Percentiles rank a stretch among this genome's conserved stretches.
Conservation (phyloP, 2,329 filamentous ascomycete species). For the Colletotrichum godetiae region DNA sequence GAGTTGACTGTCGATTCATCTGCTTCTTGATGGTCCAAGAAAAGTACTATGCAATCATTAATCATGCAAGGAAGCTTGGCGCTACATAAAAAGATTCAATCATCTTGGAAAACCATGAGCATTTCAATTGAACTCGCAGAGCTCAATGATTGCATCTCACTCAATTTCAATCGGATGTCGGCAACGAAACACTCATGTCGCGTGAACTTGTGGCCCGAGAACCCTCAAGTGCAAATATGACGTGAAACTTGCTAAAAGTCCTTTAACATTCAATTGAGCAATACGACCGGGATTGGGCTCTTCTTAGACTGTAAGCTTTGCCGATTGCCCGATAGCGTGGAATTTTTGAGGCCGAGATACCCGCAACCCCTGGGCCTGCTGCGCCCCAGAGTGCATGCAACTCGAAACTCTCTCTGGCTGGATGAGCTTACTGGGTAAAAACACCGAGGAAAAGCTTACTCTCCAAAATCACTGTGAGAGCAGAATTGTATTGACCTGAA, state of each 20-base stretch:
- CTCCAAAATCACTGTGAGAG: not conserved
- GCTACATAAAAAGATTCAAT: no score
- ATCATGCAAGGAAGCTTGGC: no score
- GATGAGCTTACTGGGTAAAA: not conserved
- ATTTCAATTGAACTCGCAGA: constrained; percentile 38
- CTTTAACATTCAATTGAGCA: not conserved
- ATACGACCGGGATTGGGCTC: not conserved
- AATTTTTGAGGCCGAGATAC: not conserved
- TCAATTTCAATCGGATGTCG: not conserved
- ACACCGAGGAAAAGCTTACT: not conserved
- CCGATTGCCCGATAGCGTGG: not conserved
- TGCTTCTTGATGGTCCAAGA: no score
- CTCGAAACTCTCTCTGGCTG: not conserved
- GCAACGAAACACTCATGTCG: not conserved
- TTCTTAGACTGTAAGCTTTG: not conserved
- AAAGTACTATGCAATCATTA: no score
- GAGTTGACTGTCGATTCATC: no score
- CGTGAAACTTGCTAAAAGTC: not conserved
- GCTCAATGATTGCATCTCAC: not conserved
- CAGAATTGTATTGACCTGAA: no score
- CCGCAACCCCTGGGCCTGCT: not conserved
- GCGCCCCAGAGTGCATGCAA: not conserved
- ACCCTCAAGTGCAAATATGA: not conserved
- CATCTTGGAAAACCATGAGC: no score
- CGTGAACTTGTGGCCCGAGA: not conserved